Percentiles rank a stretch among this genome's conserved stretches.
phyloP scores from a whole-genome alignment of 2,329 filamentous ascomycete species.

The Nigrospora oryzae region DNA sequence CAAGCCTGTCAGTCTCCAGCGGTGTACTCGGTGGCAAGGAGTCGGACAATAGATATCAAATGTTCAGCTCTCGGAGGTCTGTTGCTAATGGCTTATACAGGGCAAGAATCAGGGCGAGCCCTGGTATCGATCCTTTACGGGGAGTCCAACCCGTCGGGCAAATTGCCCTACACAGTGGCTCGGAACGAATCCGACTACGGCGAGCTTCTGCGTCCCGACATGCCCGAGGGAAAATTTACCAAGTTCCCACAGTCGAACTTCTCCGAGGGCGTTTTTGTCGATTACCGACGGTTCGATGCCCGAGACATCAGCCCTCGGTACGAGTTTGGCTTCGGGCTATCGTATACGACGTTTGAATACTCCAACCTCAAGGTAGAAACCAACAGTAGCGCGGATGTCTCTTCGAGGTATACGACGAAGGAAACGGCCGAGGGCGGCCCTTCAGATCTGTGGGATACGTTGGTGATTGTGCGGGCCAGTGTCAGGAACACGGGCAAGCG shows the following conservation, averaged over 20 bases:
- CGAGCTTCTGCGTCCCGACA: constrained; percentile 32
- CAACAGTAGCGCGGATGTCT: constrained; percentile 15
- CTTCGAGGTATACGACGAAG: constrained; percentile 26
- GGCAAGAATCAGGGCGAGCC: constrained; percentile 52
- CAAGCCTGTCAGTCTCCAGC: too few species aligned
- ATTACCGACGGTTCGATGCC: constrained; percentile 47
- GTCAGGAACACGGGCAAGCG: constrained; percentile 33
- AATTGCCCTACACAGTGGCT: constrained; percentile 54
- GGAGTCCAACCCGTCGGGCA: constrained; percentile 45
- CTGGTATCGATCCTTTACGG: constrained; percentile 51
- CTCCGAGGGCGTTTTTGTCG: constrained; percentile 39
- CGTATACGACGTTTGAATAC: constrained; percentile 46
- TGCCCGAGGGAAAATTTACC: constrained; percentile 51
- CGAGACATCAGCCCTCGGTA: constrained; percentile 39
- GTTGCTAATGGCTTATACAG: constrained; percentile 33
- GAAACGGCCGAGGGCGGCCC: constrained; percentile 33
- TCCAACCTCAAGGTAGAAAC: constrained; percentile 28
- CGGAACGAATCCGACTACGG: constrained; percentile 48
- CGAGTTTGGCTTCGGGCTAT: constrained; percentile 48
- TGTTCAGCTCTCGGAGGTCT: too few species aligned
- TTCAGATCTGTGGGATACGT: constrained; percentile 36
- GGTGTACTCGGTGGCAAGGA: too few species aligned
- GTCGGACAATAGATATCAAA: too few species aligned
- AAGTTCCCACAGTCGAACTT: constrained; percentile 44
- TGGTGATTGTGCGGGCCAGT: constrained; percentile 28